Percentiles rank a stretch among this genome's conserved stretches.
Conservation (phyloP, 768 basidiomycete genomes). For the Leccinum broughii region DNA sequence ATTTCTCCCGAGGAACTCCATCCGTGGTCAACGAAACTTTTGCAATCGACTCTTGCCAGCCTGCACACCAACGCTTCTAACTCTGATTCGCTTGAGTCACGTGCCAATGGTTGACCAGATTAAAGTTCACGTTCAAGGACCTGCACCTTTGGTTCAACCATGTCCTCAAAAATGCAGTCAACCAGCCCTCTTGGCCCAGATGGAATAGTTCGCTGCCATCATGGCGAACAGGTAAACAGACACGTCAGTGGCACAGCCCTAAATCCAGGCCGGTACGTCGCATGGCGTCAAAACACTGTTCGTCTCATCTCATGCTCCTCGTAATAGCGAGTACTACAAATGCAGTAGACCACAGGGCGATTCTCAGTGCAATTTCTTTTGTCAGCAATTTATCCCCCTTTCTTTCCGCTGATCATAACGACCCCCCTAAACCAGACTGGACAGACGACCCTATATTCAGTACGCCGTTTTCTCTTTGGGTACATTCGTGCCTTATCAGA, state of each 20-base stretch:
- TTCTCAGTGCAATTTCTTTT: conserved; percentile 33
- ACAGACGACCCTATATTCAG: conserved; percentile 27
- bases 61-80: background rate
- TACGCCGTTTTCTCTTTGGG: background rate
- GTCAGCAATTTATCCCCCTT: conserved; percentile 25
- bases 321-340: conserved; percentile 36
- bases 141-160: background rate
- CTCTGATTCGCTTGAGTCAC: background rate
- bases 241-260: conserved; percentile 30
- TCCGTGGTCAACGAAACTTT: background rate
- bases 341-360: conserved; percentile 29
- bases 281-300: background rate
- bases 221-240: conserved; percentile 26
- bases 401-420: background rate
- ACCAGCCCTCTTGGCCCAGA: conserved; percentile 29
- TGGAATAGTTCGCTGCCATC: conserved; percentile 38
- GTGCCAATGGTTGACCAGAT: background rate
- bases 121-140: background rate
- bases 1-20: background rate
- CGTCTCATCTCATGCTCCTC: background rate
- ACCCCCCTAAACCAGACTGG: conserved; percentile 32
- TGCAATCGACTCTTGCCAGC: background rate
- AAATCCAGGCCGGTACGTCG: conserved; percentile 40
- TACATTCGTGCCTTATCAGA: background rate
- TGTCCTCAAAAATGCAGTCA: conserved; percentile 6